A percentile compares a stretch with the other conserved stretches of the same genome.
These are phyloP conservation scores for Penicillium crustosum DNA, from an alignment of 2,329 filamentous ascomycete species.

Conservation along the genomic window DNA sequence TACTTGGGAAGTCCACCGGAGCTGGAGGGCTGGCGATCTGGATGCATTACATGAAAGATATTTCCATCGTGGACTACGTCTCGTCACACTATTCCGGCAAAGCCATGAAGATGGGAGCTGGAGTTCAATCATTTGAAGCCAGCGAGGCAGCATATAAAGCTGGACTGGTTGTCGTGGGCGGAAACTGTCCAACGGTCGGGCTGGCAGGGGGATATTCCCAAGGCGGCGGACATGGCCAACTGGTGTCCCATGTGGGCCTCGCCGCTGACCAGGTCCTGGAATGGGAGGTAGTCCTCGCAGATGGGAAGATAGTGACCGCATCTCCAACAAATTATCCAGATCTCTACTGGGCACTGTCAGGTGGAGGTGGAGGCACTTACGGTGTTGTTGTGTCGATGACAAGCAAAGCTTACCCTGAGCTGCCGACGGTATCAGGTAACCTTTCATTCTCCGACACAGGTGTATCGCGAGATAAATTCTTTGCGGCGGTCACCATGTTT, in stretches of 20 bases:
- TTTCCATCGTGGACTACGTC: slow-evolving; percentile 18
- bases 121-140: slow-evolving; percentile 13
- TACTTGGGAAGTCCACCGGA: slow-evolving; percentile 38
- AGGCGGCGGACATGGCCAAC: slow-evolving; percentile 46
- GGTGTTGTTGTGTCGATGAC: slow-evolving; percentile 17
- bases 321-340: slow-evolving; percentile 18
- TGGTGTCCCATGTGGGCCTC: slow-evolving; percentile 43
- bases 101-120: slow-evolving; percentile 15
- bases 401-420: slow-evolving; percentile 14
- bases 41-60: slow-evolving; percentile 44
- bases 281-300: slow-evolving; percentile 42
- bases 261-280: slow-evolving; percentile 37
- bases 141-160: neutral
- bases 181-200: slow-evolving; percentile 10
- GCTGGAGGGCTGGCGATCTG: slow-evolving; percentile 40
- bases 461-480: slow-evolving; percentile 3
- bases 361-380: slow-evolving; percentile 22
- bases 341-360: slow-evolving; percentile 26
- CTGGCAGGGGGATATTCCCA: slow-evolving; percentile 40
- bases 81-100: slow-evolving; percentile 10
- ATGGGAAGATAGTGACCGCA: slow-evolving; percentile 18
- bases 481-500: slow-evolving; percentile 2
- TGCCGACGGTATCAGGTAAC: slow-evolving; percentile 10
- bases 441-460: slow-evolving; percentile 7
- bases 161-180: neutral